These are phyloP conservation scores for Podila epicladia DNA, from an alignment of 192 early-diverging fungal genomes.

Conservation along the genomic window DNA sequence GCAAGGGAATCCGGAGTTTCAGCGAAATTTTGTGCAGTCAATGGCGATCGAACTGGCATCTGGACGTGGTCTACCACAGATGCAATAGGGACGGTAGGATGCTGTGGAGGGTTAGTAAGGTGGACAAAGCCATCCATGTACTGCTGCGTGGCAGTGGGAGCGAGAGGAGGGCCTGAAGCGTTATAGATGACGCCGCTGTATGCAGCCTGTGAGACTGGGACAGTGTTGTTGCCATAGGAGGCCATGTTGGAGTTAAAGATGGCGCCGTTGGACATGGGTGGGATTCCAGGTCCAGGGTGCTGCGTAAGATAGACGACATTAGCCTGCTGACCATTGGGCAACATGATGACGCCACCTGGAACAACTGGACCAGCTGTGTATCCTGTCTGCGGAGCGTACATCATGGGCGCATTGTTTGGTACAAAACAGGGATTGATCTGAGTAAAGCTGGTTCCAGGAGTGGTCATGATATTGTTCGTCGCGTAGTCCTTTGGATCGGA, in stretches of 20 bases:
- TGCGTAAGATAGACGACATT: neutral
- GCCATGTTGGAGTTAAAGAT: neutral
- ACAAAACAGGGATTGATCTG: neutral
- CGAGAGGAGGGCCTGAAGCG: neutral
- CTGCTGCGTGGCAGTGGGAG: neutral
- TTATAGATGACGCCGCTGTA: neutral
- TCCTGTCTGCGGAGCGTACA: neutral
- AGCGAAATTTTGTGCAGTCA: no score
- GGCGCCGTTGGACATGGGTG: neutral
- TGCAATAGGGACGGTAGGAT: no score
- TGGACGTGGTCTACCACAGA: no score
- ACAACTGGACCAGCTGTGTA: neutral
- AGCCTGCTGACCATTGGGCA: neutral
- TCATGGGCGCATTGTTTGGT: neutral
- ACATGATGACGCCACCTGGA: neutral
- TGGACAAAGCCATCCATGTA: neutral
- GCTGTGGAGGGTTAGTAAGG: no score
- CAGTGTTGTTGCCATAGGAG: neutral
- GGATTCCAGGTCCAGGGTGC: neutral
- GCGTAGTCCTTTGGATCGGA: neutral
- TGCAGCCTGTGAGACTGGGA: neutral
- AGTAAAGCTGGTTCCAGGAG: neutral
- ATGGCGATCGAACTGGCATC: no score
- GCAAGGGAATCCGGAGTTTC: no score
- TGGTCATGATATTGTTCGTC: neutral